A percentile compares a stretch with the other conserved stretches of the same genome.
phyloP scores from a whole-genome alignment of 768 basidiomycete genomes.

The Xanthoconium stramineum region DNA sequence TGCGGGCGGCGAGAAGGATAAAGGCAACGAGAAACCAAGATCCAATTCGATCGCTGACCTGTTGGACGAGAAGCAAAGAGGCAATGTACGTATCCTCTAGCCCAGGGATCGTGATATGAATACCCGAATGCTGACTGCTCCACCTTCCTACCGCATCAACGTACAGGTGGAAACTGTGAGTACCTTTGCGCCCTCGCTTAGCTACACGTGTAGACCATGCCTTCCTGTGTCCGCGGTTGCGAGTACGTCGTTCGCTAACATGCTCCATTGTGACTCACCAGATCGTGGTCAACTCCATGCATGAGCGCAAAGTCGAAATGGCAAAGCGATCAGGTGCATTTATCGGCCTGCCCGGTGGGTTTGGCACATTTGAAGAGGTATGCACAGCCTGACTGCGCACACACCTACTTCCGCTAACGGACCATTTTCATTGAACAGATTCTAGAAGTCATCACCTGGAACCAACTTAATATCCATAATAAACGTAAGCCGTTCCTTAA shows the following conservation, averaged over 20 bases:
- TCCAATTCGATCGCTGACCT: conserved; percentile 19
- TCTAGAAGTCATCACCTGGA: conserved; percentile 95
- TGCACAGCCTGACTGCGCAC: background rate
- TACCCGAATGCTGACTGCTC: conserved; percentile 11
- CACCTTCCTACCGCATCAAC: background rate
- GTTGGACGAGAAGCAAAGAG: conserved; percentile 32
- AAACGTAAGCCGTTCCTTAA: conserved; percentile 56
- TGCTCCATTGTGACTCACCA: conserved; percentile 23
- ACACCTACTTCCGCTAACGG: conserved; percentile 1
- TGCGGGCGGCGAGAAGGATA: conserved; percentile 60
- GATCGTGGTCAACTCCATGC: conserved; percentile 80
- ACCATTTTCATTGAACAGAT: conserved; percentile 40
- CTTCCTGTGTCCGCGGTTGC: background rate
- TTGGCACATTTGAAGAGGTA: conserved; percentile 92
- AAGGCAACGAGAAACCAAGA: conserved; percentile 30
- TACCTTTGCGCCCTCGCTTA: background rate
- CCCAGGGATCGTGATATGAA: background rate
- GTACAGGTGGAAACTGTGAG: conserved; percentile 33
- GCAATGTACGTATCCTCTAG: conserved; percentile 31
- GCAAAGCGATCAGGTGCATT: conserved; percentile 78
- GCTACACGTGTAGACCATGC: conserved; percentile 3
- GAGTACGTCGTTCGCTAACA: conserved; percentile 9
- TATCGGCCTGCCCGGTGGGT: conserved; percentile 88
- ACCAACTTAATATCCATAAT: conserved; percentile 81
- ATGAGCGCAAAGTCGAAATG: conserved; percentile 90